Conservation (phyloP, 805 yeast species). For the Kuraishia hungarica region DNA sequence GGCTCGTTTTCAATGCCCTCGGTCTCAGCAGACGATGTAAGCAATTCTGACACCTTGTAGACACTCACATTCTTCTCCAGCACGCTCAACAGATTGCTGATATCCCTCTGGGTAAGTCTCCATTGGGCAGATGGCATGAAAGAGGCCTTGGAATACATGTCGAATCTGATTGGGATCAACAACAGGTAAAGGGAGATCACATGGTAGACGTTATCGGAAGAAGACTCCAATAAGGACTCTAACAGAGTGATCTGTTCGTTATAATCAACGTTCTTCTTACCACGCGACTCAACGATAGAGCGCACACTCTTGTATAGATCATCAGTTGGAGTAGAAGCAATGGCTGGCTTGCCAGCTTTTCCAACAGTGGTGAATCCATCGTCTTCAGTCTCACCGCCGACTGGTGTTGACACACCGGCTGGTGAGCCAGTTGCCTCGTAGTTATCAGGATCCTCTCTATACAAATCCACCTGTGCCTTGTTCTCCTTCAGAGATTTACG, state of each 20-base stretch:
- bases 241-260: slow-evolving; percentile 65
- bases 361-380: slow-evolving; percentile 28
- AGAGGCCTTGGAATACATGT: slow-evolving; percentile 55
- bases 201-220: slow-evolving; percentile 60
- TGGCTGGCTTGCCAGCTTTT: slow-evolving; percentile 22
- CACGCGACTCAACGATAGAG: slow-evolving; percentile 79
- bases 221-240: slow-evolving; percentile 45
- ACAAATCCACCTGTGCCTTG: slow-evolving; percentile 48
- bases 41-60: slow-evolving; percentile 71
- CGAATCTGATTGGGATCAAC: slow-evolving; percentile 84
- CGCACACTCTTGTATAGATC: slow-evolving; percentile 67
- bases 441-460: slow-evolving; percentile 62
- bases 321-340: slow-evolving; percentile 5
- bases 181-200: slow-evolving; percentile 68
- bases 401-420: slow-evolving; percentile 15
- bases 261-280: slow-evolving; percentile 88
- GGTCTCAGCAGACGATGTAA: slow-evolving; percentile 38
- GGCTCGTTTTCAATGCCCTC: slow-evolving; percentile 77
- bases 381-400: slow-evolving; percentile 23
- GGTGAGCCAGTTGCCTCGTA: slow-evolving; percentile 53
- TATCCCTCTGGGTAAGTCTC: slow-evolving; percentile 60
- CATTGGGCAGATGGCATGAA: slow-evolving; percentile 77
- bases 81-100: slow-evolving; percentile 52
- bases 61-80: slow-evolving; percentile 51
- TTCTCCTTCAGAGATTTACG: slow-evolving; percentile 71